phyloP scores from a whole-genome alignment of 768 basidiomycete species.

The Boletus tomentosulus region DNA sequence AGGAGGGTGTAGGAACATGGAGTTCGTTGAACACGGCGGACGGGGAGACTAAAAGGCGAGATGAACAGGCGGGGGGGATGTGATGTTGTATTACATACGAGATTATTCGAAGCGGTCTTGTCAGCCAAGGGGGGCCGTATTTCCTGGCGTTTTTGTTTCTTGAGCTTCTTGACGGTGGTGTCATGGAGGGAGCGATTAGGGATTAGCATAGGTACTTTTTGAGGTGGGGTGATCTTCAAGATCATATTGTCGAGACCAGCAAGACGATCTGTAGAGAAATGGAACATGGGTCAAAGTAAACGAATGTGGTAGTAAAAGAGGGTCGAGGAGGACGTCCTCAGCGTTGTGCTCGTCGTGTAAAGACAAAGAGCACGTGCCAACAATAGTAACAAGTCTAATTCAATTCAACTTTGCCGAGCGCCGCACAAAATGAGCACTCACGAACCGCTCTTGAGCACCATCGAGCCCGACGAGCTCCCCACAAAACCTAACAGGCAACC shows the following conservation, averaged over 20 bases:
- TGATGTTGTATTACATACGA: conserved; percentile 24
- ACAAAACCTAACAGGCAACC: conserved; percentile 32
- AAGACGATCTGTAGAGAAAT: conserved; percentile 38
- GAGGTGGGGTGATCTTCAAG: conserved; percentile 31
- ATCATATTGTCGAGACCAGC: conserved; percentile 41
- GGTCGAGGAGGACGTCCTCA: conserved; percentile 4
- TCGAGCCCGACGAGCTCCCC: conserved; percentile 76
- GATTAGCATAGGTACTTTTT: conserved; percentile 28
- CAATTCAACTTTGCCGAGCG: conserved; percentile 2
- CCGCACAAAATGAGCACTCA: conserved; percentile 49
- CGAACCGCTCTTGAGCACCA: conserved; percentile 71
- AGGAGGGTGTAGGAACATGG: conserved; percentile 14
- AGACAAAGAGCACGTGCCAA: conserved; percentile 12
- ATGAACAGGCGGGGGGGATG: conserved; percentile 9
- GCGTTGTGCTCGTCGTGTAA: conserved; percentile 11
- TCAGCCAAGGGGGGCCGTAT: conserved; percentile 31
- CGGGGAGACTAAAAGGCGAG: conserved; percentile 9
- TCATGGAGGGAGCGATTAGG: conserved; percentile 16
- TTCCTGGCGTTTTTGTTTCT: conserved; percentile 18
- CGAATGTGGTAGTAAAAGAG: not conserved
- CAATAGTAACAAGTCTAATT: not conserved
- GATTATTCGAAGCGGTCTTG: conserved; percentile 27
- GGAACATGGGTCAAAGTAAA: conserved; percentile 25
- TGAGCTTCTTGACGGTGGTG: conserved; percentile 21
- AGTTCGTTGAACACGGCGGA: conserved; percentile 11